Percentiles rank a stretch among this genome's conserved stretches.
Conservation (phyloP, 148 eudicot species). For the Cornus kousa region DNA sequence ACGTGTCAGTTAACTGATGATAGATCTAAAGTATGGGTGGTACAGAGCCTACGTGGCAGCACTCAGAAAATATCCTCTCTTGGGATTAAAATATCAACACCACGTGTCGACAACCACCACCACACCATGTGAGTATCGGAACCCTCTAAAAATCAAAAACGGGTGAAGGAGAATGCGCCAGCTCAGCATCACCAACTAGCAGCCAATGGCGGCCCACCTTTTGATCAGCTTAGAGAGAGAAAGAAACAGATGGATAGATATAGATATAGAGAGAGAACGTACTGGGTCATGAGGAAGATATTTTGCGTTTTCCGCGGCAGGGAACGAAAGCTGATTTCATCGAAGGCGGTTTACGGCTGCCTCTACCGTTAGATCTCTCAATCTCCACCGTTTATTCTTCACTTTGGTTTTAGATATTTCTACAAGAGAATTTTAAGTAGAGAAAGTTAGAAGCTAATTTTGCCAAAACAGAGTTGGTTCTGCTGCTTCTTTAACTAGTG, state of each 20-base stretch:
- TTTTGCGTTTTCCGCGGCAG: slow-evolving; percentile 36
- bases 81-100: background rate
- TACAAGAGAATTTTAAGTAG: too few relatives aligned
- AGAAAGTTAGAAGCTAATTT: background rate
- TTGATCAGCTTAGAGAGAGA: slow-evolving; percentile 27
- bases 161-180: slow-evolving; percentile 29
- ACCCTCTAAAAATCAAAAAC: slow-evolving; percentile 13
- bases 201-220: slow-evolving; percentile 38
- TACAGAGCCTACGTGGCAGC: background rate
- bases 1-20: background rate
- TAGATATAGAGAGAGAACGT: background rate
- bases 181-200: slow-evolving; percentile 27
- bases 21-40: background rate
- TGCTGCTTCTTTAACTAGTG: background rate
- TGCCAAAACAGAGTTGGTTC: background rate
- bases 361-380: background rate
- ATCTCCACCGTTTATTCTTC: background rate
- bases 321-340: slow-evolving; percentile 15
- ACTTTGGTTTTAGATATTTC: background rate
- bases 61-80: background rate
- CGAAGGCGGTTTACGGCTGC: background rate
- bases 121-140: slow-evolving; percentile 3
- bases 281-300: slow-evolving; percentile 22
- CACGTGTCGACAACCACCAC: slow-evolving; percentile 13
- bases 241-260: background rate